Conservation (phyloP, 2,329 filamentous ascomycete genomes). For the Monilinia laxa region DNA sequence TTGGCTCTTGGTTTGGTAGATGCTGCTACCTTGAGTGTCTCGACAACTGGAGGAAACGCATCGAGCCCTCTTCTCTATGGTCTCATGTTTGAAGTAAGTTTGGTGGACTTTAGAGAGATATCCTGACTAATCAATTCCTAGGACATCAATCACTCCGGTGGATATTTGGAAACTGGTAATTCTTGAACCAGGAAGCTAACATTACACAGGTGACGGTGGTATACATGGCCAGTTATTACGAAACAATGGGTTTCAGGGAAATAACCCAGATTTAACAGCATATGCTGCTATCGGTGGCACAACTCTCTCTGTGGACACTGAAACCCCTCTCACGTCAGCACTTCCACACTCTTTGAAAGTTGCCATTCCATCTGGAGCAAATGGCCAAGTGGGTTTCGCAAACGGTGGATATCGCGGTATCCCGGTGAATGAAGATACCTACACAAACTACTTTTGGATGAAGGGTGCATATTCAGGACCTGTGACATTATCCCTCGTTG, state of each 20-base stretch:
- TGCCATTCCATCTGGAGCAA: constrained; percentile 26
- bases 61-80: constrained; percentile 31
- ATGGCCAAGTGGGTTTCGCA: constrained; percentile 37
- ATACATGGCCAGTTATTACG: constrained; percentile 68
- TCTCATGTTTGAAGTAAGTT: constrained; percentile 28
- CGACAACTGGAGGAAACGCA: constrained; percentile 29
- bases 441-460: constrained; percentile 29
- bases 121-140: neutral
- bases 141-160: constrained; percentile 22
- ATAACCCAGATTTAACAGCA: constrained; percentile 16
- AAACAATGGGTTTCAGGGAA: constrained; percentile 65
- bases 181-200: neutral
- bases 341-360: constrained; percentile 26
- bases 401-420: constrained; percentile 39
- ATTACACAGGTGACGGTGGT: constrained; percentile 56
- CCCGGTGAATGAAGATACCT: constrained; percentile 29
- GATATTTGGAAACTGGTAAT: neutral
- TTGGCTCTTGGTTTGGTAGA: neutral
- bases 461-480: constrained; percentile 27
- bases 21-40: constrained; percentile 24
- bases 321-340: constrained; percentile 24
- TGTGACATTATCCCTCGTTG: constrained; percentile 23
- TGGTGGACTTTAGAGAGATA: neutral
- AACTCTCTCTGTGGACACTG: constrained; percentile 23
- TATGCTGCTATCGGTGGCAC: constrained; percentile 25